These are phyloP conservation scores for Trametes gibbosa DNA, from an alignment of 768 basidiomycete species.

Conservation along the genomic window DNA sequence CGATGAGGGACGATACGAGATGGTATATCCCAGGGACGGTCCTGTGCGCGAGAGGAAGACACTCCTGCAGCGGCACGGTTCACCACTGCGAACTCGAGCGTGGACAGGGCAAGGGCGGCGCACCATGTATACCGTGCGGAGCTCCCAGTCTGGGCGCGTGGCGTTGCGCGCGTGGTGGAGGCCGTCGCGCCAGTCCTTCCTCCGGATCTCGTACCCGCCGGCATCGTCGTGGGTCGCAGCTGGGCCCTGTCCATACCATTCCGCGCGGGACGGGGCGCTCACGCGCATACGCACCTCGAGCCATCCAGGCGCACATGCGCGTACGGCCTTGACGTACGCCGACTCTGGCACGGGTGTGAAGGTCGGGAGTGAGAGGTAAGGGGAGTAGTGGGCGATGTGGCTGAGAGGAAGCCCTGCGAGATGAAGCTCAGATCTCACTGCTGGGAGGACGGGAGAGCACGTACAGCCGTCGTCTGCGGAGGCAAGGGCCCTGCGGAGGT, in stretches of 20 bases:
- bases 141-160: constrained; percentile 55
- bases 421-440: constrained; percentile 16
- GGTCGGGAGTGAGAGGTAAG: constrained; percentile 19
- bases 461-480: constrained; percentile 48
- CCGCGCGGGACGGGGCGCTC: constrained; percentile 38
- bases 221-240: constrained; percentile 28
- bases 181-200: constrained; percentile 42
- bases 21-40: constrained; percentile 46
- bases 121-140: constrained; percentile 67
- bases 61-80: constrained; percentile 50
- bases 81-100: neutral
- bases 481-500: constrained; percentile 45
- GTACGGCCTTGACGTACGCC: constrained; percentile 56
- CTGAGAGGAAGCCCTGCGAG: constrained; percentile 57
- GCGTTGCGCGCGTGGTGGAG: constrained; percentile 27
- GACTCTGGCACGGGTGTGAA: constrained; percentile 40
- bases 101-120: constrained; percentile 21
- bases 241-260: constrained; percentile 33
- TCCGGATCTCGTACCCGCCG: constrained; percentile 66
- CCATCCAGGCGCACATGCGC: constrained; percentile 41
- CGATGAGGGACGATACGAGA: constrained; percentile 34
- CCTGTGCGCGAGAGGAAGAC: constrained; percentile 56
- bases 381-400: constrained; percentile 45
- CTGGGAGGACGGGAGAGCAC: constrained; percentile 26
- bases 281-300: constrained; percentile 66